A percentile compares a stretch with the other conserved stretches of the same genome.
Evolutionary conservation across 805 yeast species (phyloP).

Genomic region (Suhomyces kilbournensis): DNA sequence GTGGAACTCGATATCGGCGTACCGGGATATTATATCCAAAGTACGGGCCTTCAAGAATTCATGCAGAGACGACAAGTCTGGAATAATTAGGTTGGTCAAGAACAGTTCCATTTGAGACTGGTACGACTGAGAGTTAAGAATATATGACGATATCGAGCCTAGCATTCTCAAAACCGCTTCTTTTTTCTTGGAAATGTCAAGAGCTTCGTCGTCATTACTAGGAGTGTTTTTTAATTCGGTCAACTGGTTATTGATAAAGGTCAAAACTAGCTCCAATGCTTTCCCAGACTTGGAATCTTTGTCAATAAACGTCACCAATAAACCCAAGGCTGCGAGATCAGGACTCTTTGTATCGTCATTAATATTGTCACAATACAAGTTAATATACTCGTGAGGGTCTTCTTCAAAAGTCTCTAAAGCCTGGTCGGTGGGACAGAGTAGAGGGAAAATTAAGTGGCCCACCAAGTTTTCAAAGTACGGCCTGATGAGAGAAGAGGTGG

Average conservation of each 20-base stretch:
- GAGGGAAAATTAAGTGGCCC: constrained; percentile 70
- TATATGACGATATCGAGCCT: constrained; percentile 64
- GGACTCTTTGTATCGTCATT: constrained; percentile 63
- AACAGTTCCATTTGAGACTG: constrained; percentile 65
- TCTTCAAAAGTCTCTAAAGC: constrained; percentile 73
- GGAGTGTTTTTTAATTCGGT: constrained; percentile 23
- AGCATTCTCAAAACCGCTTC: constrained; percentile 81
- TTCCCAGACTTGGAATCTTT: constrained; percentile 52
- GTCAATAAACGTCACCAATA: constrained; percentile 68
- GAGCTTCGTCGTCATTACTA: constrained; percentile 27
- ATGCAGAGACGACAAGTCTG: constrained; percentile 59
- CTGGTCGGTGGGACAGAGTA: constrained; percentile 65
- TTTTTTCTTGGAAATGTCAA: constrained; percentile 55
- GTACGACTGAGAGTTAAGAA: constrained; percentile 53
- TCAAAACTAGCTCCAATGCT: constrained; percentile 58
- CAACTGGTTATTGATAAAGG: constrained; percentile 55
- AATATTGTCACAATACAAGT: constrained; percentile 50
- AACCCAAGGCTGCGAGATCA: constrained; percentile 74
- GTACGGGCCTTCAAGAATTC: constrained; percentile 76
- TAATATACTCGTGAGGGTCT: constrained; percentile 87
- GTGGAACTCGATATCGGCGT: constrained; percentile 58
- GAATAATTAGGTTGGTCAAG: constrained; percentile 61
- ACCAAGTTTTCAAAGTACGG: constrained; percentile 65
- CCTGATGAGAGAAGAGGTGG: constrained; percentile 65
- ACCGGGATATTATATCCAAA: constrained; percentile 61